These are phyloP conservation scores for Neofusicoccum sp. DNA, from an alignment of 2,329 filamentous ascomycete species.

Conservation along the genomic window DNA sequence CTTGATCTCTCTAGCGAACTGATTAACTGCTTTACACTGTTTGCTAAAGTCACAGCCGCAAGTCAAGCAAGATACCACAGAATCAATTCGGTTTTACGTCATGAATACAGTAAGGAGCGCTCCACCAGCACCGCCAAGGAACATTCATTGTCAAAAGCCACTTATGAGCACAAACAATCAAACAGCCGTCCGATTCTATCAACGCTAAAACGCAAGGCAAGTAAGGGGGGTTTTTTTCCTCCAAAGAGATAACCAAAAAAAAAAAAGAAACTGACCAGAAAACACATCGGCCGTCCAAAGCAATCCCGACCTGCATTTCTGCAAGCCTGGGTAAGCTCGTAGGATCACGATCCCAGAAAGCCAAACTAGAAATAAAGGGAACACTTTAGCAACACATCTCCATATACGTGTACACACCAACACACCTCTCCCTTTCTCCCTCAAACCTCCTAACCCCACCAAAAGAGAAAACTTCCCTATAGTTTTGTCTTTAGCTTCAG, in stretches of 20 bases:
- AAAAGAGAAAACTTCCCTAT: neutral
- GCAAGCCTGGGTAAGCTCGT: neutral
- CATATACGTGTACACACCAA: no score
- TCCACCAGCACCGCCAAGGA: no score
- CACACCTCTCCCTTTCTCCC: neutral
- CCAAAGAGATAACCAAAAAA: neutral
- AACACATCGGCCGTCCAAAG: neutral
- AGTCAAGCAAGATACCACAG: neutral
- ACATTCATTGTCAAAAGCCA: no score
- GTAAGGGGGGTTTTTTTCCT: conserved; percentile 1
- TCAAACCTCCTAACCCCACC: neutral
- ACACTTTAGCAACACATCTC: no score
- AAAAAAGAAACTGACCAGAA: neutral
- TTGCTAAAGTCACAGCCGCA: no score
- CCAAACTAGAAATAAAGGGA: neutral
- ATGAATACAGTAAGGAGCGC: no score
- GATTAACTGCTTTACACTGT: no score
- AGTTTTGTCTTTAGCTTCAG: neutral
- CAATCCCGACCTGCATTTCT: neutral
- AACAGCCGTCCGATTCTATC: conserved; percentile 3
- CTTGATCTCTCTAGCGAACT: no score
- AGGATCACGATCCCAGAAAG: neutral
- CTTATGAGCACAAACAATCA: neutral
- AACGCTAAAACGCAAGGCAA: conserved; percentile 10
- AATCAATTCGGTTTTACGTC: no score